Evolutionary conservation across 768 basidiomycete species (phyloP).

Genomic region (Agrocybe pediades): DNA sequence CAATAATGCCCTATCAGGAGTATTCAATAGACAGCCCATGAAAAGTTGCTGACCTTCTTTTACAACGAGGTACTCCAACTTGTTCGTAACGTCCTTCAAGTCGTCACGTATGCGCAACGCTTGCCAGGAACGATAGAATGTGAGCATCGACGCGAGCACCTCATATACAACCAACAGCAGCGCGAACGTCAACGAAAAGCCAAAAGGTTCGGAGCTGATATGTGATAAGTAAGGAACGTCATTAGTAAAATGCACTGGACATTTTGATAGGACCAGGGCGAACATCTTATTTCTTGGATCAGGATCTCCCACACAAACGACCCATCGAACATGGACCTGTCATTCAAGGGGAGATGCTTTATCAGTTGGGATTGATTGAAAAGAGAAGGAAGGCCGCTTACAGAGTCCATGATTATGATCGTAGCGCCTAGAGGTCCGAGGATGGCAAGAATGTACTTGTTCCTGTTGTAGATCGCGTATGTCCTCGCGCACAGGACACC

Average conservation of each 20-base stretch:
- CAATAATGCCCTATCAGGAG: neutral
- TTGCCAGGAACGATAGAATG: neutral
- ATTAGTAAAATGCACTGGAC: neutral
- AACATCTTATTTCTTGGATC: neutral
- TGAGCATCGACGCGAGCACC: neutral
- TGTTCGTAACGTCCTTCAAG: neutral
- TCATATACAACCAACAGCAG: conserved; percentile 1
- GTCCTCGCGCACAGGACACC: conserved; percentile 1
- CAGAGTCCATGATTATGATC: conserved; percentile 1
- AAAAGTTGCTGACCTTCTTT: neutral
- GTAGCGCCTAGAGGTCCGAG: neutral
- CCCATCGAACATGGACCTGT: neutral
- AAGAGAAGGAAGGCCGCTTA: neutral
- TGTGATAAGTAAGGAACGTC: neutral
- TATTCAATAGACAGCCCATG: neutral
- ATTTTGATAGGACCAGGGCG: neutral
- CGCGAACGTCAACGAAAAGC: neutral
- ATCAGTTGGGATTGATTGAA: neutral
- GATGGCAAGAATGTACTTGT: neutral
- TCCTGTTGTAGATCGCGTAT: neutral
- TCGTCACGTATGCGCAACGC: neutral
- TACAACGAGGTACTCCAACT: neutral
- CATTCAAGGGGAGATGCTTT: neutral
- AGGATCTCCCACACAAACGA: neutral
- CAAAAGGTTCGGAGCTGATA: neutral